Conservation (phyloP, 768 basidiomycete genomes). For the Asterophora lycoperdoides region DNA sequence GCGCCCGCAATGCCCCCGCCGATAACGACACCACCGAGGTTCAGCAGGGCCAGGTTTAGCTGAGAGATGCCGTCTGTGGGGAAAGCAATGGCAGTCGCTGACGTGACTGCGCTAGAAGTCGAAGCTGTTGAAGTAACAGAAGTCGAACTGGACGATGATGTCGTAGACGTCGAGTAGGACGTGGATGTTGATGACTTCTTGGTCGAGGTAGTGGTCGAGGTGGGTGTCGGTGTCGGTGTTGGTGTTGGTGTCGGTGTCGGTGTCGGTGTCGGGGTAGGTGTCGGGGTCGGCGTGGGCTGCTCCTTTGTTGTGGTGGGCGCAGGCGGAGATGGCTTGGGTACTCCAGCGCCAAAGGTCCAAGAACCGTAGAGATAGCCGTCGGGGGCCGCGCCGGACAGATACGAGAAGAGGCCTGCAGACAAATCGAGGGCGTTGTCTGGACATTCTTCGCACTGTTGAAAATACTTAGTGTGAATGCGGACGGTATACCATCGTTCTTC, state of each 20-base stretch:
- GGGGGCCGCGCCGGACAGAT: slow-evolving; percentile 26
- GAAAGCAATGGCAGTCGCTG: slow-evolving; percentile 3
- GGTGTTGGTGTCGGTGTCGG: slow-evolving; percentile 9
- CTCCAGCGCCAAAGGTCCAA: slow-evolving; percentile 36
- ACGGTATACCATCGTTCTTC: not conserved
- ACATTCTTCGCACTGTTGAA: slow-evolving; percentile 46
- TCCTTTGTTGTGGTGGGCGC: slow-evolving; percentile 20
- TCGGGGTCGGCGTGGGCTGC: slow-evolving; percentile 16
- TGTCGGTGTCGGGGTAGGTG: slow-evolving; percentile 10
- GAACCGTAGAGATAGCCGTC: slow-evolving; percentile 43
- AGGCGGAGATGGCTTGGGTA: slow-evolving; percentile 16
- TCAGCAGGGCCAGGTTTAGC: slow-evolving; percentile 10
- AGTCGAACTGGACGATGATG: slow-evolving; percentile 7
- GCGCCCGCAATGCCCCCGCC: slow-evolving; percentile 6
- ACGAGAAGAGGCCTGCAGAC: slow-evolving; percentile 46
- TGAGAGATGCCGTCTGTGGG: slow-evolving; percentile 16
- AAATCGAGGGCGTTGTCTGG: slow-evolving; percentile 50
- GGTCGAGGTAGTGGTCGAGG: slow-evolving; percentile 9
- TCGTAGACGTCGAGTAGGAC: not conserved
- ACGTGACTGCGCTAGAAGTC: slow-evolving; percentile 7
- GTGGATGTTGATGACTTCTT: not conserved
- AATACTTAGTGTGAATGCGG: not conserved
- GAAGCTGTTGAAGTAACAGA: slow-evolving; percentile 8
- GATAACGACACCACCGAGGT: slow-evolving; percentile 12
- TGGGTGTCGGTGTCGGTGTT: slow-evolving; percentile 11